Conservation (phyloP, 106 monocot species). For the Dendrobium huoshanense region DNA sequence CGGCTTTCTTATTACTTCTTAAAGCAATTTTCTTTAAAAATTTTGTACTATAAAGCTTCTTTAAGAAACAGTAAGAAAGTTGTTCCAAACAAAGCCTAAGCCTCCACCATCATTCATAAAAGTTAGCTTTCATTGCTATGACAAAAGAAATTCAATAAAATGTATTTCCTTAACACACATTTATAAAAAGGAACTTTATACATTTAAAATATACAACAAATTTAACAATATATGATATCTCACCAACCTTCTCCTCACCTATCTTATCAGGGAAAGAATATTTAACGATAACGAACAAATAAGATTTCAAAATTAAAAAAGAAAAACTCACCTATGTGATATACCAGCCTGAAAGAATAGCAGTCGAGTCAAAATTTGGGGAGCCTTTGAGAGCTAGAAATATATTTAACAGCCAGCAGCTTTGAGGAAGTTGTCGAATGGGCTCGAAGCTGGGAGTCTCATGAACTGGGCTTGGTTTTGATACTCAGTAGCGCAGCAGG, state of each 20-base stretch:
- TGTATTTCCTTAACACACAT: neutral
- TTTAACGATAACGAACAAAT: neutral
- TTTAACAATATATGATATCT: neutral
- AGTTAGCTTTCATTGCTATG: neutral
- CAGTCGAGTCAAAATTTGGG: neutral
- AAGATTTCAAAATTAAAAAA: neutral
- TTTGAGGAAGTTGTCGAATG: conserved; percentile 22
- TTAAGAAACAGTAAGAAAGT: too few species aligned
- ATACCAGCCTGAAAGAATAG: neutral
- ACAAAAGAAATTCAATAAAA: neutral
- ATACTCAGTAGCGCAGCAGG: conserved; percentile 15
- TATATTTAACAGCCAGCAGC: conserved; percentile 13
- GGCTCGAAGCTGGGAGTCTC: conserved; percentile 19
- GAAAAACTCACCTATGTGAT: neutral
- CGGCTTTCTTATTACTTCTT: too few species aligned
- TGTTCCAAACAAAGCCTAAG: neutral
- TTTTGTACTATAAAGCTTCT: too few species aligned
- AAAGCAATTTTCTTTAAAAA: too few species aligned
- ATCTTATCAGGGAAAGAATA: neutral
- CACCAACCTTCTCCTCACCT: neutral
- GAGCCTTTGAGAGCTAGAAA: neutral
- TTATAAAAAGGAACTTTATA: neutral
- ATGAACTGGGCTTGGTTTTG: conserved; percentile 13
- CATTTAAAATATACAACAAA: neutral
- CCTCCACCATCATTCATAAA: neutral